Evolutionary conservation across 345 rosid species (phyloP).

Genomic region (Lepidium aucheri): DNA sequence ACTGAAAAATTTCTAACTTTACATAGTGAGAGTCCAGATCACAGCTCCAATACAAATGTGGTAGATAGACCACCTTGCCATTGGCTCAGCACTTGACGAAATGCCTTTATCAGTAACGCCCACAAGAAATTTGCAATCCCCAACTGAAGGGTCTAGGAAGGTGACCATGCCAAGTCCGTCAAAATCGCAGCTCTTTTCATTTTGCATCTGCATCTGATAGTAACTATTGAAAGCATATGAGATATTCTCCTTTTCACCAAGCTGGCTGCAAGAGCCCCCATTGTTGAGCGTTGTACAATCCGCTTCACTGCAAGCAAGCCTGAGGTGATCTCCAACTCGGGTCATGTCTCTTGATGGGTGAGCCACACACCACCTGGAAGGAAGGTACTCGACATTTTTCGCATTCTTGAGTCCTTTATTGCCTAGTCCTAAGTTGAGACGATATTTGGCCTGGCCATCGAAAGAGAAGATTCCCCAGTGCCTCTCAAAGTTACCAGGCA

Average conservation of each 20-base stretch:
- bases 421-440: slow-evolving; percentile 71
- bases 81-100: slow-evolving; percentile 28
- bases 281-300: slow-evolving; percentile 87
- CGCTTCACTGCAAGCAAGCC: slow-evolving; percentile 65
- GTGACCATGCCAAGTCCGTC: slow-evolving; percentile 91
- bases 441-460: slow-evolving; percentile 93
- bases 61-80: slow-evolving; percentile 24
- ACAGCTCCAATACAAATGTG: slow-evolving; percentile 33
- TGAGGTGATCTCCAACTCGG: slow-evolving; percentile 57
- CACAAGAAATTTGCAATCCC: slow-evolving; percentile 85
- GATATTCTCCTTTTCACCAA: slow-evolving; percentile 78
- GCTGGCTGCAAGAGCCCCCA: slow-evolving; percentile 81
- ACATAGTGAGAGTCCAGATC: slow-evolving; percentile 34
- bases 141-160: slow-evolving; percentile 78
- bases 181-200: slow-evolving; percentile 69
- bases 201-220: slow-evolving; percentile 84
- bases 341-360: slow-evolving; percentile 63
- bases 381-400: slow-evolving; percentile 64
- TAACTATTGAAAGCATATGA: slow-evolving; percentile 95
- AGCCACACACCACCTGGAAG: slow-evolving; percentile 93
- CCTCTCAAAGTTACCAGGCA: slow-evolving; percentile 91
- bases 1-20: slow-evolving; percentile 28
- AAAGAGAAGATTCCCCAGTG: slow-evolving; percentile 98
- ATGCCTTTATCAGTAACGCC: slow-evolving; percentile 54
- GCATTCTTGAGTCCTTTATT: slow-evolving; percentile 63